Conservation (phyloP, 306 rosid species). For the Malus orientalis region DNA sequence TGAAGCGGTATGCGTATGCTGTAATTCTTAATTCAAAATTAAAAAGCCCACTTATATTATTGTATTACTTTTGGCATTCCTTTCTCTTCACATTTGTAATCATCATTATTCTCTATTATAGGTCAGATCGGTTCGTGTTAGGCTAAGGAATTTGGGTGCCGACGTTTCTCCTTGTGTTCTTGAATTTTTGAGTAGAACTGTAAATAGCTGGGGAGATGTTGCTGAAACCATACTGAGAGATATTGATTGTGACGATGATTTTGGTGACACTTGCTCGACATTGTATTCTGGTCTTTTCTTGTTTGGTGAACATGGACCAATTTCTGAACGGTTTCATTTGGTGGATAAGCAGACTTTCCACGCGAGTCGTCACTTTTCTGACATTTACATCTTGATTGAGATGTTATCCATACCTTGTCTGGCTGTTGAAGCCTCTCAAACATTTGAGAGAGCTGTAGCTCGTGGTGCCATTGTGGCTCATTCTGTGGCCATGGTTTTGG, state of each 20-base stretch:
- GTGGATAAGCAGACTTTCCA: constrained; percentile 67
- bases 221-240: constrained; percentile 92
- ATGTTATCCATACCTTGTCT: constrained; percentile 96
- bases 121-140: constrained; percentile 84
- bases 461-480: constrained; percentile 81
- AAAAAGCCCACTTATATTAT: neutral
- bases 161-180: constrained; percentile 88
- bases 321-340: constrained; percentile 51
- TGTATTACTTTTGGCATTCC: constrained; percentile 1
- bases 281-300: constrained; percentile 54
- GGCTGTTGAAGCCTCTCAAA: constrained; percentile 92
- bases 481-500: constrained; percentile 83
- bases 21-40: constrained; percentile 13
- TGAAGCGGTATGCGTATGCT: constrained; percentile 73
- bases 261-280: constrained; percentile 59
- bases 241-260: constrained; percentile 82
- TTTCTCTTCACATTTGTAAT: constrained; percentile 17
- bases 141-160: constrained; percentile 75
- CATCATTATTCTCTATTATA: constrained; percentile 27
- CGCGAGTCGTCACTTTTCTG: constrained; percentile 66
- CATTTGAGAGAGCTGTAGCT: constrained; percentile 93
- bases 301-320: constrained; percentile 59
- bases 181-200: constrained; percentile 80
- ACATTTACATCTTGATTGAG: constrained; percentile 75
- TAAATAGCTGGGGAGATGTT: constrained; percentile 99